These are phyloP conservation scores for Thelonectria blattea DNA, from an alignment of 2,329 filamentous ascomycete species.

Conservation along the genomic window DNA sequence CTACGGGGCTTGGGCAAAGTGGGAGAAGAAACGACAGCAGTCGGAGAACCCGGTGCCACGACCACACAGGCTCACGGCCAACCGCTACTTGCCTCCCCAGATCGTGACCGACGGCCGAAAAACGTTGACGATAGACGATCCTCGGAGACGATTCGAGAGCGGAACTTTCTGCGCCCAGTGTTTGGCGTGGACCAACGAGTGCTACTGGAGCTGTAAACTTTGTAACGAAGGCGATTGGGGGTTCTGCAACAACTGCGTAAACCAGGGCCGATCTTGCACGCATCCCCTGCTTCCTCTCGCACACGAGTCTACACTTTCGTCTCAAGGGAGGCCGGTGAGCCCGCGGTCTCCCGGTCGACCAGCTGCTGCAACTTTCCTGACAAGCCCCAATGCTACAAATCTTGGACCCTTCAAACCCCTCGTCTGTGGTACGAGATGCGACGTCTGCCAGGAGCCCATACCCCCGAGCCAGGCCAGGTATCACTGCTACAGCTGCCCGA, in stretches of 20 bases:
- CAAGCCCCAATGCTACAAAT: constrained; percentile 52
- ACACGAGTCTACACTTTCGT: constrained; percentile 55
- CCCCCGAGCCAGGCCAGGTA: constrained; percentile 72
- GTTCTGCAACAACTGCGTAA: constrained; percentile 87
- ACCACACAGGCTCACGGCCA: constrained; percentile 65
- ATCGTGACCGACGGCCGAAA: constrained; percentile 61
- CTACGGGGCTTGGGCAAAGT: constrained; percentile 70
- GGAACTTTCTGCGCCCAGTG: constrained; percentile 88
- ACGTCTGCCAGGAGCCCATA: constrained; percentile 77
- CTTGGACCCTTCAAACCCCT: constrained; percentile 69
- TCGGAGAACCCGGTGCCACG: constrained; percentile 49
- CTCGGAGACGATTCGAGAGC: constrained; percentile 70
- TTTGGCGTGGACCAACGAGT: constrained; percentile 74
- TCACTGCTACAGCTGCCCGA: constrained; percentile 80
- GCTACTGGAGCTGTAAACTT: constrained; percentile 85
- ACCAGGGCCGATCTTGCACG: constrained; percentile 79
- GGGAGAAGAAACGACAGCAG: constrained; percentile 59
- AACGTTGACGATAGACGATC: constrained; percentile 70
- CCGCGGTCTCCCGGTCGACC: constrained; percentile 52
- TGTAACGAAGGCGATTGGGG: constrained; percentile 97
- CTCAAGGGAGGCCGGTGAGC: constrained; percentile 46
- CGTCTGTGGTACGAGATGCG: constrained; percentile 77
- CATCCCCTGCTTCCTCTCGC: constrained; percentile 81
- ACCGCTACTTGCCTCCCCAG: constrained; percentile 61
- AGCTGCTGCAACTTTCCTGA: constrained; percentile 55